phyloP scores from a whole-genome alignment of 139 green algal genomes.

The Axilococcus clingmanii region DNA sequence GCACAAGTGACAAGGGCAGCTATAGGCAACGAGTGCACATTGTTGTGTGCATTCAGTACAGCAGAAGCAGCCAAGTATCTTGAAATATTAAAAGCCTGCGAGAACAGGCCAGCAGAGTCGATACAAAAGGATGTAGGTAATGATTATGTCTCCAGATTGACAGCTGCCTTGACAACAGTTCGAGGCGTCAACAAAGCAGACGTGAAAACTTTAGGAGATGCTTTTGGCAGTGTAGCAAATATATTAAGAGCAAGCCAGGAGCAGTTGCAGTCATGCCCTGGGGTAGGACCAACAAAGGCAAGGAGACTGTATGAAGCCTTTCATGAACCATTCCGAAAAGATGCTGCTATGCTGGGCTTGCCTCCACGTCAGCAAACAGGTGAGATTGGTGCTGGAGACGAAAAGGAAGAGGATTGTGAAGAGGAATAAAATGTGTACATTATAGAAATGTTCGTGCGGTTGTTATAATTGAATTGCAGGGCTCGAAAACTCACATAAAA shows the following conservation, averaged over 20 bases:
- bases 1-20: constrained; percentile 62
- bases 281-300: constrained; percentile 85
- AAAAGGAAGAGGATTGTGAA: too few relatives aligned
- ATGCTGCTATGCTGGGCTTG: too few relatives aligned
- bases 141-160: constrained; percentile 74
- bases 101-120: constrained; percentile 72
- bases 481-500: too few relatives aligned
- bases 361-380: too few relatives aligned
- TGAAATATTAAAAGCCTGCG: constrained; percentile 88
- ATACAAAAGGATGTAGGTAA: constrained; percentile 48
- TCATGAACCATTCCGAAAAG: background rate
- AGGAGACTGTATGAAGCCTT: constrained; percentile 42
- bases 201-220: constrained; percentile 51
- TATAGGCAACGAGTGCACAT: constrained; percentile 66
- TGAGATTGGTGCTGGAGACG: too few relatives aligned
- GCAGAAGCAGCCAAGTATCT: constrained; percentile 86
- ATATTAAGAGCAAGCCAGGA: constrained; percentile 33
- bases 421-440: too few relatives aligned
- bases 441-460: too few relatives aligned
- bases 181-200: constrained; percentile 73
- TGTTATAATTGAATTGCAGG: too few relatives aligned
- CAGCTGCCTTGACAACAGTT: constrained; percentile 53
- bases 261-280: constrained; percentile 63
- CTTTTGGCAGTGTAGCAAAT: constrained; percentile 22
- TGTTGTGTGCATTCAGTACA: constrained; percentile 77